Base-by-base conservation (phyloP, 192 early-diverging fungal species). In the Phycomyces nitens region DNA sequence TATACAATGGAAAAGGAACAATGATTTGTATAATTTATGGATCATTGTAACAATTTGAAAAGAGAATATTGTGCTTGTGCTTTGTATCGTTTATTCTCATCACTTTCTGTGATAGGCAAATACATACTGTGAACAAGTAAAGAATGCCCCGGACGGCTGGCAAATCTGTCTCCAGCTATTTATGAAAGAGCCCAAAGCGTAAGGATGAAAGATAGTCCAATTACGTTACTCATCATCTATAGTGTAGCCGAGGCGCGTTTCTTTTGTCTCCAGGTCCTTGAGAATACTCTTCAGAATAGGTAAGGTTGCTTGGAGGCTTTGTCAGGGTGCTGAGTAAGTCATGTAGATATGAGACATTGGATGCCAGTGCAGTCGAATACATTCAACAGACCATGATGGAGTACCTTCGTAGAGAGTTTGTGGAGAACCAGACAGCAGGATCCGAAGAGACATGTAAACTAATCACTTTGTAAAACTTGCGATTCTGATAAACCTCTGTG, bases 221-320 rank as follows among this genome's bases (percentile, higher is more conserved):
- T 60, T 44, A 11, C 11, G 43, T 38, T 73, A 38, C 62, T 58
- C 29, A 57, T 65, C 56, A 38, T 60, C 55, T 54, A 23, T 66
- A 91, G 91, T 47, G 66, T 82, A 9, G 80, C 90, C n/a, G 83
- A 90, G 64, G 83, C 87, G n/a, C 87, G 93, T 3, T 81, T 94
- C 64, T 93, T 93, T 79, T 85, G 87, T 53, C 80, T 96, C 21
- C 91, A 96, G 69, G 84, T 89, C 1, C 58, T 97, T 21, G 94
- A 95, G 66, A 84, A 87, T 23, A 76, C 83, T 15, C 64, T 92
- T 10, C 64, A 76, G 70, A 78, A 76, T 43, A 83, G 89, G 83
- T 85, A 73, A 49, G 44, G 9, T 52, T 39, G 15, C 51, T 3
- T 49, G 22, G 24, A 34, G 22, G 38, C 15, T 27, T 5, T 34